Evolutionary conservation across 2,329 filamentous ascomycete genomes (phyloP).

Genomic region (Paramyrothecium roridum): DNA sequence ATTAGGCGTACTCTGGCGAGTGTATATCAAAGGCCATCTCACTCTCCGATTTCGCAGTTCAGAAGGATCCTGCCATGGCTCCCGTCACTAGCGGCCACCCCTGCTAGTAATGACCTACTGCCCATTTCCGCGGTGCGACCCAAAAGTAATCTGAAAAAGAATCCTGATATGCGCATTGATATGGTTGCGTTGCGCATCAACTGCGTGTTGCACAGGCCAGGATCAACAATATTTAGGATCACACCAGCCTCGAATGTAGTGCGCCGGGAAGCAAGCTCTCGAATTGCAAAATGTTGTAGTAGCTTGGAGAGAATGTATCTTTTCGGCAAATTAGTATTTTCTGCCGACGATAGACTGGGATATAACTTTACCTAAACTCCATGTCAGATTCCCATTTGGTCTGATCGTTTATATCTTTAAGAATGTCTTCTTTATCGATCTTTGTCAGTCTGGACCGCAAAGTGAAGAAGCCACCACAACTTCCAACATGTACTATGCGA

Average conservation of each 20-base stretch:
- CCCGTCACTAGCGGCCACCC: slow-evolving; percentile 15
- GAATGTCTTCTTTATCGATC: slow-evolving; percentile 5
- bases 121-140: slow-evolving; percentile 22
- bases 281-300: slow-evolving; percentile 18
- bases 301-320: slow-evolving; percentile 24
- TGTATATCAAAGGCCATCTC: neutral
- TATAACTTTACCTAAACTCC: neutral
- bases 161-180: neutral
- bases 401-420: neutral
- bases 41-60: slow-evolving; percentile 22
- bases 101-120: slow-evolving; percentile 22
- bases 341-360: neutral
- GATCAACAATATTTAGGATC: slow-evolving; percentile 24
- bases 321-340: neutral
- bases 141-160: neutral
- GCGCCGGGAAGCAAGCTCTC: slow-evolving; percentile 19
- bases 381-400: neutral
- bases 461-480: slow-evolving; percentile 4
- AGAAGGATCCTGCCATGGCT: slow-evolving; percentile 21
- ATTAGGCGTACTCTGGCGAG: neutral
- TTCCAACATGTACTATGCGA: slow-evolving; percentile 29
- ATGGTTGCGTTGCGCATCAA: slow-evolving; percentile 4
- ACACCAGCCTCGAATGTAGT: slow-evolving; percentile 23
- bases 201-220: slow-evolving; percentile 23
- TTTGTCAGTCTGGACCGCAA: slow-evolving; percentile 2